Evolutionary conservation across 768 basidiomycete species (phyloP).

Genomic region (Naematelia encephala): DNA sequence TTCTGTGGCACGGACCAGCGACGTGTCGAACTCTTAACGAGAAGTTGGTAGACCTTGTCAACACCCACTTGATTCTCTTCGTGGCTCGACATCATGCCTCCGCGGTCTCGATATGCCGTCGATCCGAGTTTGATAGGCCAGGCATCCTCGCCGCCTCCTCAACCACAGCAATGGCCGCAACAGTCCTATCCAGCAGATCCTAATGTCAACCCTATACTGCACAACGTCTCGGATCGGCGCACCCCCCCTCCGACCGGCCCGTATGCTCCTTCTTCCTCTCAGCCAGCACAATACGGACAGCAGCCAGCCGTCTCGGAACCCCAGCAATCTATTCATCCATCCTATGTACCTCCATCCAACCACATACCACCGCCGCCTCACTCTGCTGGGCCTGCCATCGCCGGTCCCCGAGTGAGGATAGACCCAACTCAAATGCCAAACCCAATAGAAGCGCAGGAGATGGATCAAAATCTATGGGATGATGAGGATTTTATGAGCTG

Average conservation of each 20-base stretch:
- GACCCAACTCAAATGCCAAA: slow-evolving; percentile 91
- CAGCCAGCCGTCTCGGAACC: not conserved
- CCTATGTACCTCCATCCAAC: slow-evolving; percentile 27
- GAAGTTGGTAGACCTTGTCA: too few relatives aligned
- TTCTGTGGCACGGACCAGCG: not conserved
- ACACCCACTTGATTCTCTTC: not conserved
- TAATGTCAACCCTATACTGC: slow-evolving; percentile 22
- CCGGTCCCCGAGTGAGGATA: slow-evolving; percentile 62
- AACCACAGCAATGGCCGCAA: slow-evolving; percentile 25
- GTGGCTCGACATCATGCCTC: slow-evolving; percentile 28
- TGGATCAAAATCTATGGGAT: slow-evolving; percentile 76
- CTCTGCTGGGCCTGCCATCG: slow-evolving; percentile 59
- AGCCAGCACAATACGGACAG: slow-evolving; percentile 3
- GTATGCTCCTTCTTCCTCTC: slow-evolving; percentile 23
- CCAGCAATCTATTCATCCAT: slow-evolving; percentile 20
- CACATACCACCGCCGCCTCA: slow-evolving; percentile 68
- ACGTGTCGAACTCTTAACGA: slow-evolving; percentile 11
- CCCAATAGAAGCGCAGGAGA: slow-evolving; percentile 71
- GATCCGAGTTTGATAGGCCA: slow-evolving; percentile 40
- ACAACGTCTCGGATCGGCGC: slow-evolving; percentile 26
- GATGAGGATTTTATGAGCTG: slow-evolving; percentile 65
- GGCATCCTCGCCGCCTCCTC: slow-evolving; percentile 8
- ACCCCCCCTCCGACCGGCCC: slow-evolving; percentile 20
- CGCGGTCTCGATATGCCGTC: slow-evolving; percentile 44
- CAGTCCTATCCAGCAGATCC: slow-evolving; percentile 23